Evolutionary conservation across 2,329 filamentous ascomycete species (phyloP).

Genomic region (Fusarium sulawesiense): DNA sequence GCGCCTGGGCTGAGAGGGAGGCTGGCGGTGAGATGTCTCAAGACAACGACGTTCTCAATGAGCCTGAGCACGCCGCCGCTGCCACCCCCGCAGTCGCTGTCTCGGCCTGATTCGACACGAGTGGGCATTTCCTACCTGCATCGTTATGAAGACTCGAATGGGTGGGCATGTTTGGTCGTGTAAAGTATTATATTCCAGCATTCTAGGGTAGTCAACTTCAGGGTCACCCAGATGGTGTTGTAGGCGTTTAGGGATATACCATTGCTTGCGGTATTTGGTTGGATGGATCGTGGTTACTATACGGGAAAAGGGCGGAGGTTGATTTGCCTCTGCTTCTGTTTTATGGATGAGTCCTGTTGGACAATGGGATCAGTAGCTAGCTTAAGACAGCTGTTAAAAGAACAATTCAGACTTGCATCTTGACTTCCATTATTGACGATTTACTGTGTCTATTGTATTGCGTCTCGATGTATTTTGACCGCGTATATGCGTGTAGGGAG

Average conservation of each 20-base stretch:
- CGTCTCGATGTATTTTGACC: background rate
- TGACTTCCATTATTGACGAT: background rate
- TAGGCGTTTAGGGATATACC: constrained; percentile 56
- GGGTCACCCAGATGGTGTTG: constrained; percentile 51
- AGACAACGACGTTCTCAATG: constrained; percentile 55
- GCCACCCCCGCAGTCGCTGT: constrained; percentile 52
- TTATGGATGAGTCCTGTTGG: constrained; percentile 31
- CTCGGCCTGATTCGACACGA: constrained; percentile 49
- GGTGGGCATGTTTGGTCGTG: constrained; percentile 46
- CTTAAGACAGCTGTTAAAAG: constrained; percentile 26
- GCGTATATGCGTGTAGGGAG: constrained; percentile 15
- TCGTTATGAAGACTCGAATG: constrained; percentile 42
- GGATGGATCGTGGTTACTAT: constrained; percentile 27
- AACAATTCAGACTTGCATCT: constrained; percentile 2
- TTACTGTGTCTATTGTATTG: background rate
- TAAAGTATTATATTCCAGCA: constrained; percentile 52
- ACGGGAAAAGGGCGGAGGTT: constrained; percentile 42
- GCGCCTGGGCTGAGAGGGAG: constrained; percentile 88
- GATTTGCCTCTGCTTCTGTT: constrained; percentile 28
- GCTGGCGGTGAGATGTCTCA: constrained; percentile 71
- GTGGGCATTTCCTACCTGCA: constrained; percentile 28
- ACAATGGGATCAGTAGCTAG: constrained; percentile 20
- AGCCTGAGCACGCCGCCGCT: constrained; percentile 51
- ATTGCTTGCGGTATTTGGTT: constrained; percentile 48
- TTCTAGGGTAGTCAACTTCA: constrained; percentile 49